A percentile compares a stretch with the other conserved stretches of the same genome.
phyloP scores from a whole-genome alignment of 2,329 filamentous ascomycete genomes.

The Aspergillus versicolor region DNA sequence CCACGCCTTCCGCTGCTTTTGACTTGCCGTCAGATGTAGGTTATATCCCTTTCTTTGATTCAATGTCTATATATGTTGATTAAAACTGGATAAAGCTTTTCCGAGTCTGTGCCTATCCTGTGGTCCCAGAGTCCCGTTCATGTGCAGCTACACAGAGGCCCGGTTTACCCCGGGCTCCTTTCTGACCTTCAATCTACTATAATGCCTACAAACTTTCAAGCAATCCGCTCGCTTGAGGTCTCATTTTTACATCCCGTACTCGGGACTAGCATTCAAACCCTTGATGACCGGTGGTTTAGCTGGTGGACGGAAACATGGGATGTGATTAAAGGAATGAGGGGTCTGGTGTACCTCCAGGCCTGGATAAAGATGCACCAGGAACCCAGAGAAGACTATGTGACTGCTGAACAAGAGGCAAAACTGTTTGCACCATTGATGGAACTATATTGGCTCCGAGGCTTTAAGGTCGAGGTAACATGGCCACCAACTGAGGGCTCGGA shows the following conservation, averaged over 20 bases:
- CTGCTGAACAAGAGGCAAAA: background rate
- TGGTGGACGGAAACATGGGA: background rate
- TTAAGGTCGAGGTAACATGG: background rate
- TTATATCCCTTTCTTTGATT: background rate
- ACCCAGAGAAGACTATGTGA: background rate
- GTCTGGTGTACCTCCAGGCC: background rate
- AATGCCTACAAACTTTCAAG: background rate
- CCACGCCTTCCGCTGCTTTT: background rate
- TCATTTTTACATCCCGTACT: background rate
- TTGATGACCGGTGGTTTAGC: background rate
- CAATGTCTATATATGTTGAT: no score
- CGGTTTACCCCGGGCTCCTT: rapidly evolving
- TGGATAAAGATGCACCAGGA: background rate
- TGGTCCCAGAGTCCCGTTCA: background rate
- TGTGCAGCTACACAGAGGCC: background rate
- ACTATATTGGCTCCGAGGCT: background rate
- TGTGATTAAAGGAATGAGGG: background rate
- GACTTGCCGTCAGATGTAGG: background rate
- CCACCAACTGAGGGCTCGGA: background rate
- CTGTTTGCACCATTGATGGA: background rate
- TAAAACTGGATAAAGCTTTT: background rate
- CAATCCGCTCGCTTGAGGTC: background rate
- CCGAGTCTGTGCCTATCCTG: background rate
- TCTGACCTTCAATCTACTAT: background rate
- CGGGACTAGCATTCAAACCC: no score